Conservation (phyloP, 139 green algal species). For the Coelastrella sp. region DNA sequence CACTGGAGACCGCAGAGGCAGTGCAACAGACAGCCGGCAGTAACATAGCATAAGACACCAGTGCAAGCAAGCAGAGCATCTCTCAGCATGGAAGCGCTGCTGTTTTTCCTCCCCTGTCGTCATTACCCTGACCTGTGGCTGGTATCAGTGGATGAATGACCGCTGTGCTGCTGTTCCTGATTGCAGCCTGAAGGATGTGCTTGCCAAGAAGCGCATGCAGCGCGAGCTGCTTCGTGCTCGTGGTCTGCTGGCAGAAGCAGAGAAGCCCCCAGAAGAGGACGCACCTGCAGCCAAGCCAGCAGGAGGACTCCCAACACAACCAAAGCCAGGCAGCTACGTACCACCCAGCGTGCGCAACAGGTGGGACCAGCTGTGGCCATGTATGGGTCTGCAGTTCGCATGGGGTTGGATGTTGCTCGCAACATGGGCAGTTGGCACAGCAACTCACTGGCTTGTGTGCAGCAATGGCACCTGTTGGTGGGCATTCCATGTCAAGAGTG, state of each 20-base stretch:
- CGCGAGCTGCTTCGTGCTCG: conserved; percentile 86
- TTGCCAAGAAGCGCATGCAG: conserved; percentile 76
- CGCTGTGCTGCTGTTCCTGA: not conserved
- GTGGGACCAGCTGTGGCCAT: not conserved
- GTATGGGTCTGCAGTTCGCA: no score
- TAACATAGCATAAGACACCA: no score
- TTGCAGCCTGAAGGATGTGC: conserved; percentile 84
- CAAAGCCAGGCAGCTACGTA: conserved; percentile 88
- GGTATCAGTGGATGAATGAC: no score
- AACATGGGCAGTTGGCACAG: not conserved
- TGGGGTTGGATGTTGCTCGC: not conserved
- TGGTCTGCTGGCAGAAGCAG: conserved; percentile 74
- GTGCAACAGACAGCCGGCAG: no score
- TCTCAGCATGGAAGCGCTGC: no score
- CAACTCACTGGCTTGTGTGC: not conserved
- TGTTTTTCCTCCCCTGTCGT: no score
- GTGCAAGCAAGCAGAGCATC: no score
- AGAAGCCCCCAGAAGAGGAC: conserved; percentile 87
- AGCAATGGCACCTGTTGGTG: no score
- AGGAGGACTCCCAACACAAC: conserved; percentile 23
- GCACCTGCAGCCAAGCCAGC: not conserved
- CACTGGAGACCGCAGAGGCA: no score
- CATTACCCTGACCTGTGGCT: no score
- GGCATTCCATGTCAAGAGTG: no score
- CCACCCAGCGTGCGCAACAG: conserved; percentile 83